Evolutionary conservation across 2,329 filamentous ascomycete genomes (phyloP).

Genomic region (Aureobasidium namibiae): DNA sequence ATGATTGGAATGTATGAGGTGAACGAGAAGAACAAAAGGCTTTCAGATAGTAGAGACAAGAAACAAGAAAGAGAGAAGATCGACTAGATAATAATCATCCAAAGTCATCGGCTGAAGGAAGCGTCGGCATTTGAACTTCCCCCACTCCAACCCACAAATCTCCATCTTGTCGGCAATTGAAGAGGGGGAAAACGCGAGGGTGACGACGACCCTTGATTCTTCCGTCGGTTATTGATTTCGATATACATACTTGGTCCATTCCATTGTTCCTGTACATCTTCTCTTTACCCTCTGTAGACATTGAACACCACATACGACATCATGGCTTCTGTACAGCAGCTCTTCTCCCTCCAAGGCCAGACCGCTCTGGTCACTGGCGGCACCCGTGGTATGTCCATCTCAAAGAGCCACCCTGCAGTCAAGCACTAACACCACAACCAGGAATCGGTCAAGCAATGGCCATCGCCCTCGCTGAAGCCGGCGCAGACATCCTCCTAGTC

Average conservation of each 20-base stretch:
- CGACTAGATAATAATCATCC: neutral
- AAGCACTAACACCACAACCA: neutral
- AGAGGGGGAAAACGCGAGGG: neutral
- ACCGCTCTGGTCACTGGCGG: slow-evolving; percentile 43
- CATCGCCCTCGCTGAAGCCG: slow-evolving; percentile 42
- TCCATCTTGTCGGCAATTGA: slow-evolving; percentile 6
- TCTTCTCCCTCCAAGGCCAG: slow-evolving; percentile 43
- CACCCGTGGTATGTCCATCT: slow-evolving; percentile 42
- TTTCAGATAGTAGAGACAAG: neutral
- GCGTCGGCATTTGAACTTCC: slow-evolving; percentile 11
- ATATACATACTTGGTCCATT: neutral
- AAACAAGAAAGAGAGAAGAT: neutral
- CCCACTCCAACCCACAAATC: neutral
- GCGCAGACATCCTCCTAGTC: slow-evolving; percentile 42
- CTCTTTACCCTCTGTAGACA: neutral
- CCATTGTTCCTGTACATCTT: neutral
- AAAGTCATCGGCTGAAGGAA: neutral
- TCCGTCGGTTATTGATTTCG: too few relatives aligned
- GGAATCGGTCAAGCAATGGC: slow-evolving; percentile 45
- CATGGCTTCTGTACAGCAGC: slow-evolving; percentile 32
- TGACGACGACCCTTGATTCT: neutral
- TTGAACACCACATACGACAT: neutral
- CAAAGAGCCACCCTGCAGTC: slow-evolving; percentile 24
- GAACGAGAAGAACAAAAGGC: neutral
- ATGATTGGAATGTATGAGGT: neutral